Evolutionary conservation across 345 rosid genomes (phyloP).

Genomic region (Geranium brycei): DNA sequence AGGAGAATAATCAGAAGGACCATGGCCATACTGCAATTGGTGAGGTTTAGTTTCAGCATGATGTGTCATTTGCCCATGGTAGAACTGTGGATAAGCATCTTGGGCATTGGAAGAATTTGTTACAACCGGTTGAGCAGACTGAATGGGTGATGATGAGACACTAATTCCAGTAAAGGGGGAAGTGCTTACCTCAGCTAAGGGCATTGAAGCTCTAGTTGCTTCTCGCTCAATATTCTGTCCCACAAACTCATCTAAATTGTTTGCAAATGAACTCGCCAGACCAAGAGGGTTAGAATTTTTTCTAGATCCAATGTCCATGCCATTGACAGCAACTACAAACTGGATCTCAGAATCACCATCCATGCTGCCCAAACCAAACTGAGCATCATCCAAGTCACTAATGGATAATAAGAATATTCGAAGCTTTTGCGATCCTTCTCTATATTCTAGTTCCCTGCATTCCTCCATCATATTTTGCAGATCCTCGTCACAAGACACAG

Average conservation of each 20-base stretch:
- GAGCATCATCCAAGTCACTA: constrained; percentile 58
- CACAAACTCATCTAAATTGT: constrained; percentile 40
- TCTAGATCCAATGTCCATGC: constrained; percentile 51
- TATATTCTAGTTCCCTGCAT: constrained; percentile 44
- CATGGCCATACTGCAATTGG: constrained; percentile 27
- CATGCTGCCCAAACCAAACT: constrained; percentile 33
- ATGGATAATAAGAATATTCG: constrained; percentile 62
- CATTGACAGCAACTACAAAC: constrained; percentile 65
- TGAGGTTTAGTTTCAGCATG: constrained; percentile 27
- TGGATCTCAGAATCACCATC: constrained; percentile 57
- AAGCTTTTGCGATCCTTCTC: constrained; percentile 49
- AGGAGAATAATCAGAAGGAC: constrained; percentile 27
- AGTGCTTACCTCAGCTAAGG: no score
- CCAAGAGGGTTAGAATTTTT: constrained; percentile 31
- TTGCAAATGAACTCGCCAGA: constrained; percentile 36
- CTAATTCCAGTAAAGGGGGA: constrained; percentile 23
- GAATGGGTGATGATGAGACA: constrained; percentile 20
- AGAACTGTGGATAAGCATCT: no score
- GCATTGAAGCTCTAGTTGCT: no score
- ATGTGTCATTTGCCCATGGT: constrained; percentile 19
- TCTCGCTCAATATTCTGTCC: constrained; percentile 1
- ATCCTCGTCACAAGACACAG: constrained; percentile 88
- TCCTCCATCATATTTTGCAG: constrained; percentile 86
- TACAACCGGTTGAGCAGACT: constrained; percentile 20
- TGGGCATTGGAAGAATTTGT: no score